Conservation (phyloP, 75 land plant species). For the Larix kaempferi region DNA sequence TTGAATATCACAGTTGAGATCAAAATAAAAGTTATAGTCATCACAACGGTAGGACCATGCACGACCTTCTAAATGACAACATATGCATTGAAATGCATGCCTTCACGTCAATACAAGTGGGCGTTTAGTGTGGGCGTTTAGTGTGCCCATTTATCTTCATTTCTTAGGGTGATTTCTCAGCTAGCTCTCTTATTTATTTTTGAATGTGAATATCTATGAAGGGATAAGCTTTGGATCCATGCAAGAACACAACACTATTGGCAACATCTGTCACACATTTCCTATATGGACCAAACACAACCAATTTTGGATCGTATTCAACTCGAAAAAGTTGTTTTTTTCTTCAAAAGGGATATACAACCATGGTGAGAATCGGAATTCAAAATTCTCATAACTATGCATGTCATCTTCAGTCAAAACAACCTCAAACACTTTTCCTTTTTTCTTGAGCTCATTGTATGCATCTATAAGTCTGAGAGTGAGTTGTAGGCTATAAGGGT, state of each 20-base stretch:
- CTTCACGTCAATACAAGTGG: constrained; percentile 21
- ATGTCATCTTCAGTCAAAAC: constrained; percentile 45
- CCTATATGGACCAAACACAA: constrained; percentile 58
- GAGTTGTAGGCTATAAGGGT: constrained; percentile 44
- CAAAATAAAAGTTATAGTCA: constrained; percentile 39
- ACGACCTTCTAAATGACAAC: constrained; percentile 28
- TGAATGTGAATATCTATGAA: constrained; percentile 48
- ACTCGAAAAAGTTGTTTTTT: constrained; percentile 51
- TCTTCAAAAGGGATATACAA: constrained; percentile 48
- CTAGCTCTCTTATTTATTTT: constrained; percentile 31
- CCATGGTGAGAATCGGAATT: constrained; percentile 49
- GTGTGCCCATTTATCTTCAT: constrained; percentile 20
- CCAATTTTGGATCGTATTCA: constrained; percentile 30
- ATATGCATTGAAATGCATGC: constrained; percentile 41
- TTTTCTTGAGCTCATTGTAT: constrained; percentile 33
- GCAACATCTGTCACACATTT: constrained; percentile 42
- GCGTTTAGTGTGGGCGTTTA: too few relatives aligned
- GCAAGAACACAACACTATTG: constrained; percentile 30
- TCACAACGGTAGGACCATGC: constrained; percentile 38
- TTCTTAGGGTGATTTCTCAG: constrained; percentile 30
- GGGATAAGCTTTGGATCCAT: constrained; percentile 52
- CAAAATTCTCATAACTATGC: constrained; percentile 32
- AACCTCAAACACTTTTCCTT: constrained; percentile 63
- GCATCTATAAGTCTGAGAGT: constrained; percentile 37
- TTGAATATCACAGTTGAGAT: constrained; percentile 43